Evolutionary conservation across 2,329 filamentous ascomycete species (phyloP), one percentile per base, ranked within the genome.

Genomic region (Capronia epimyces): DNA sequence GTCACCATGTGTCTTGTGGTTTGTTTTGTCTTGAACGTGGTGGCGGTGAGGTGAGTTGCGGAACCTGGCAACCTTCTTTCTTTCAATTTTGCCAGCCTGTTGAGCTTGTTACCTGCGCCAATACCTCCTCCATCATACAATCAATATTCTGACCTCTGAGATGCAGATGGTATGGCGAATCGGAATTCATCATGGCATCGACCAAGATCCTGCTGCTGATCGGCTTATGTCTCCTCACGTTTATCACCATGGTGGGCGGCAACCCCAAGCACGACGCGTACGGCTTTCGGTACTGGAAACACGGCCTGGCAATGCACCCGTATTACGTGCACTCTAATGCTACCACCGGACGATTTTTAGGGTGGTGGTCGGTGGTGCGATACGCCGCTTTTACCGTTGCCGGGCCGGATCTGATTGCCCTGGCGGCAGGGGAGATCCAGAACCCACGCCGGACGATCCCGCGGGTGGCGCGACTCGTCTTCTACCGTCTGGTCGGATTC

Each of bases 231-330:
- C 60, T 81, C 53, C 87, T 87, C 69, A 90, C 87, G 3, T 87
- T 93, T 63, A 77, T 93, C 57, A 82, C 83, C 55, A 89, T 90
- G 82, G 72, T 91, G 1, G 87, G 87, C 6, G 87, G 85, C 1
- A 90, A 90, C 60, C 87, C 87, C 0, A 67, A 80, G 1, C 74
- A 79, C 44, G 83, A 89, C 59, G 71, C 74, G 1, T 86, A 87
- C 51, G 86, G 86, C 1, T 89, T 89, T 65, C 76, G 82, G 13
- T 77, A 82, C 63, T 85, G 81, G 71, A 69, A 62, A 2, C 53
- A 71, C 20, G 85, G 84, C 0, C 83, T 84, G 1, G 75, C 85
- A 0, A 88, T 89, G 64, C 76, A 78, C 8, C 76, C 82, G 53
- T 77, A 84, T 43, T 81, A 84, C 62, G 77, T n/a, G n/a, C n/a